phyloP scores from a whole-genome alignment of 2,329 filamentous ascomycete genomes.

The Mycosphaerella sp. region DNA sequence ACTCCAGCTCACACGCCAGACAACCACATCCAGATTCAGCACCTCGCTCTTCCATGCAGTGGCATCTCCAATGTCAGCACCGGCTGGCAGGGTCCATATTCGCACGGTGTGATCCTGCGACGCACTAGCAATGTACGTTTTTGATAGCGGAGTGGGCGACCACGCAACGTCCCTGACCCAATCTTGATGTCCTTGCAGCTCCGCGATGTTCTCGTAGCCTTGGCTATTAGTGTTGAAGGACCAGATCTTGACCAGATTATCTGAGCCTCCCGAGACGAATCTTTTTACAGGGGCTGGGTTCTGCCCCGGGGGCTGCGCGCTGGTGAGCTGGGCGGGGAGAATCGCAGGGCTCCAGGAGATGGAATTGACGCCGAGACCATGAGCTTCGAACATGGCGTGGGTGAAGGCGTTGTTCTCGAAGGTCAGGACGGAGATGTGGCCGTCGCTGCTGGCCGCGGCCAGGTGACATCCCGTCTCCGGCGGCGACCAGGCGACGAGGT shows the following conservation, averaged over 20 bases:
- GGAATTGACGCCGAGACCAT: slow-evolving; percentile 90
- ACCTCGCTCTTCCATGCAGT: slow-evolving; percentile 79
- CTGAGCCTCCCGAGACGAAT: slow-evolving; percentile 91
- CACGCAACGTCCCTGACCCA: slow-evolving; percentile 98
- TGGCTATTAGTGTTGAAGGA: slow-evolving; percentile 56
- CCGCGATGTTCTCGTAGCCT: slow-evolving; percentile 43
- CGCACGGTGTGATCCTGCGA: slow-evolving; percentile 95
- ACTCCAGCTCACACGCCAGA: slow-evolving; percentile 98
- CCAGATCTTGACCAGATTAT: slow-evolving; percentile 94
- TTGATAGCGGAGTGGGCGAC: slow-evolving; percentile 90
- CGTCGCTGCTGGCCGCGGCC: slow-evolving; percentile 89
- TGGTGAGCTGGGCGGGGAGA: slow-evolving; percentile 75
- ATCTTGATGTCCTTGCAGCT: slow-evolving; percentile 77
- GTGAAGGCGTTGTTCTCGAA: slow-evolving; percentile 96
- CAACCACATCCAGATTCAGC: slow-evolving; percentile 77
- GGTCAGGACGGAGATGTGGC: slow-evolving; percentile 87
- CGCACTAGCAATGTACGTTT: slow-evolving; percentile 93
- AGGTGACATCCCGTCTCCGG: slow-evolving; percentile 93
- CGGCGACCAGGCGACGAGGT: slow-evolving; percentile 95
- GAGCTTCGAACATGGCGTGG: slow-evolving; percentile 82
- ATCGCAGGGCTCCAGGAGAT: slow-evolving; percentile 91
- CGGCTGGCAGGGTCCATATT: slow-evolving; percentile 70
- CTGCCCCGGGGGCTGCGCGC: slow-evolving; percentile 48
- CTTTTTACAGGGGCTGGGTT: slow-evolving; percentile 57
- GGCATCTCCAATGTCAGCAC: slow-evolving; percentile 38